Evolutionary conservation across 352 stramenopile species (phyloP), one percentile per base, ranked within the genome.

Genomic region (Phytopythium mirpurense): DNA sequence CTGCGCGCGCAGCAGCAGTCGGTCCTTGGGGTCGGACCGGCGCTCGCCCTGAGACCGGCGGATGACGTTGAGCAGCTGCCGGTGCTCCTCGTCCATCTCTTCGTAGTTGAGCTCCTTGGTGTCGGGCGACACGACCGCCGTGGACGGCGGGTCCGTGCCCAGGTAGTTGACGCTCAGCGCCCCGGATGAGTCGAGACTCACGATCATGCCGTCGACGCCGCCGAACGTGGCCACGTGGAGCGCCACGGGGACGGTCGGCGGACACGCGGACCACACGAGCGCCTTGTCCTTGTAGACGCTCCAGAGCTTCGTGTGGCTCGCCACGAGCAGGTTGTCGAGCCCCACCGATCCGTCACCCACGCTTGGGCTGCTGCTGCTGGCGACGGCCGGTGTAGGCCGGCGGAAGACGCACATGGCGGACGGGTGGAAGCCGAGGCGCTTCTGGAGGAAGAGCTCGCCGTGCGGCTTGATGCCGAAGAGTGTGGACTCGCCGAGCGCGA

Each of bases 41-140:
- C 77, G 68, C 51, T 92, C 79, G 11, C 73, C 70, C 31, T 93
- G 83, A n/a, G 76, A 65, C 5, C 82, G 70, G 10, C 86, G 68
- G 48, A 96, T 96, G n/a, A 93, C 77, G 49, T 91, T 86, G 15
- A 96, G 70, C 16, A 97, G 60, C 43, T 85, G 69, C 16, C 86
- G 81, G 42, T 96, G 84, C 58, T 96, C 89, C 48, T 92, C 83
- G 51, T 97, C 88, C 67, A 96, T 95, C 53, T 95, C 84, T 51
- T 94, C 86, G 48, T 96, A 96, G 55, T 96, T 93, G 37, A 97
- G 65, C 26, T 95, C 84, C 44, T 95, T 95, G 18, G 67, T 71
- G 31, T 88, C 78, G 2, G 75, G 57, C 1, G 70, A 67, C 12
- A 88, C 77, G 5, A 95, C 72, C 2, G 85, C 66, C 19, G 79